Evolutionary conservation across 1,284 basidiomycete species (phyloP).

Genomic region (Porodaedalea pini): DNA sequence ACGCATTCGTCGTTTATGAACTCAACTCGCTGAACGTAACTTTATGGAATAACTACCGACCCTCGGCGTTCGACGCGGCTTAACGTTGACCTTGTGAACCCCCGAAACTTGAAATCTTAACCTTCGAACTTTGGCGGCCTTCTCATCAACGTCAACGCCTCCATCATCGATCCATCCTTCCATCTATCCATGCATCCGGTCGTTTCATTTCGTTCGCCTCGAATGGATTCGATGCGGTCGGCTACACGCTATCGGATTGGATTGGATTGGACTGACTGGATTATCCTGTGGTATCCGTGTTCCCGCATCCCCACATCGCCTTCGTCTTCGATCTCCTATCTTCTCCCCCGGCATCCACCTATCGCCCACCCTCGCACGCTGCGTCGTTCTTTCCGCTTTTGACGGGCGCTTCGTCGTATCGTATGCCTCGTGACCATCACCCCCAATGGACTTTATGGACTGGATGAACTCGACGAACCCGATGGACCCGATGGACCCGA

Average conservation of each 20-base stretch:
- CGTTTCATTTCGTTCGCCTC: no score
- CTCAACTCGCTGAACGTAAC: neutral
- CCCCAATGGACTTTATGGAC: neutral
- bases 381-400: neutral
- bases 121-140: neutral
- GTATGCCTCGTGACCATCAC: slow-evolving; percentile 1
- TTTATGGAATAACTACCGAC: no score
- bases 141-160: slow-evolving; percentile 1
- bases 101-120: neutral
- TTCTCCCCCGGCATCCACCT: slow-evolving; percentile 1
- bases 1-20: neutral
- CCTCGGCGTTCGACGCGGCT: neutral
- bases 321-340: neutral
- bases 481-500: neutral
- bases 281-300: neutral
- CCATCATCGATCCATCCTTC: neutral
- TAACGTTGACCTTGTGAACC: neutral
- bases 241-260: neutral
- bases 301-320: neutral
- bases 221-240: neutral
- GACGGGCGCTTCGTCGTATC: neutral
- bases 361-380: neutral
- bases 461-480: neutral
- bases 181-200: neutral
- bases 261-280: neutral